phyloP scores from a whole-genome alignment of 2,329 filamentous ascomycete genomes.

The Ascosphaera acerosa region DNA sequence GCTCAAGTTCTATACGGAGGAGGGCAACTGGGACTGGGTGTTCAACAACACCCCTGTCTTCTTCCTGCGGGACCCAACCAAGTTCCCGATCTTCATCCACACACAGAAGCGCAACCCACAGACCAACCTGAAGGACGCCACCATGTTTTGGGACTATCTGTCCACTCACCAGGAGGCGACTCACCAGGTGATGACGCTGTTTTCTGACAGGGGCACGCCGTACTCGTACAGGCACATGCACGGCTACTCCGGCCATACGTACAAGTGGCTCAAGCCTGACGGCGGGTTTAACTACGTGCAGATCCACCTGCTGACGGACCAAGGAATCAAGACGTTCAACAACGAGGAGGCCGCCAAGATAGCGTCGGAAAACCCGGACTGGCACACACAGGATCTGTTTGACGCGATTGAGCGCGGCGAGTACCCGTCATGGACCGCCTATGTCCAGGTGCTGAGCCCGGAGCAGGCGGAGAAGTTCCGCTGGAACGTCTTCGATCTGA shows the following conservation, averaged over 20 bases:
- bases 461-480: slow-evolving; percentile 34
- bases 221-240: slow-evolving; percentile 42
- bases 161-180: slow-evolving; percentile 35
- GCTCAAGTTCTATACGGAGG: slow-evolving; percentile 46
- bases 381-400: slow-evolving; percentile 37
- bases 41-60: slow-evolving; percentile 53
- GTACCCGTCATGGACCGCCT: slow-evolving; percentile 36
- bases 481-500: slow-evolving; percentile 43
- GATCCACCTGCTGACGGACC: slow-evolving; percentile 37
- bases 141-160: slow-evolving; percentile 43
- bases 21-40: slow-evolving; percentile 44
- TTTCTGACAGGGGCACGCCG: slow-evolving; percentile 40
- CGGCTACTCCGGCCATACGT: slow-evolving; percentile 40
- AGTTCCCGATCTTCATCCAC: slow-evolving; percentile 50
- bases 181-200: slow-evolving; percentile 39
- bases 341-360: slow-evolving; percentile 30
- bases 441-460: slow-evolving; percentile 36
- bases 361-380: slow-evolving; percentile 34
- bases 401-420: slow-evolving; percentile 36
- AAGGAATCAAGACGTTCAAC: slow-evolving; percentile 34
- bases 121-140: slow-evolving; percentile 42
- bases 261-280: slow-evolving; percentile 40
- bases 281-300: slow-evolving; percentile 41
- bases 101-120: slow-evolving; percentile 50
- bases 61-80: slow-evolving; percentile 47